Percentiles rank a stretch among this genome's conserved stretches.
Evolutionary conservation across 352 stramenopile species (phyloP).

Genomic region (Globisporangium yorkense): DNA sequence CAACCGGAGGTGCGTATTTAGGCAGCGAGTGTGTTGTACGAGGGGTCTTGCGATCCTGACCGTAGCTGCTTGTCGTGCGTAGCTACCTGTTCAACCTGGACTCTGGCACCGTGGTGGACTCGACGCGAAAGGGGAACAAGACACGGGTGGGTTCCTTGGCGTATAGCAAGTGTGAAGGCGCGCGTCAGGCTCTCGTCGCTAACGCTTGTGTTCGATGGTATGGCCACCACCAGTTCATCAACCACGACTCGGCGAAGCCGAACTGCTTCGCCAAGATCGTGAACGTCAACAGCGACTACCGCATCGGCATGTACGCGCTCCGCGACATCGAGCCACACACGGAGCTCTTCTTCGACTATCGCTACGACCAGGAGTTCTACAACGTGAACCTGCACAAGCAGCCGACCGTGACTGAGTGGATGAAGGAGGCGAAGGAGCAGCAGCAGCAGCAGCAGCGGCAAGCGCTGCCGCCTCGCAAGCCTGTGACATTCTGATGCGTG

Average conservation of each 20-base stretch:
- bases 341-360: slow-evolving; percentile 87
- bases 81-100: slow-evolving; percentile 94
- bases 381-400: slow-evolving; percentile 54
- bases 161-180: not conserved
- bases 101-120: slow-evolving; percentile 90
- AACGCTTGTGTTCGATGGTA: not conserved
- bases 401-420: slow-evolving; percentile 59
- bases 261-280: slow-evolving; percentile 90
- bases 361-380: slow-evolving; percentile 68
- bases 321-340: slow-evolving; percentile 85
- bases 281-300: slow-evolving; percentile 89
- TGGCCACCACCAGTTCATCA: slow-evolving; percentile 69
- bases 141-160: slow-evolving; percentile 44
- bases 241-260: slow-evolving; percentile 71
- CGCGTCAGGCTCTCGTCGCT: not conserved
- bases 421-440: slow-evolving; percentile 32
- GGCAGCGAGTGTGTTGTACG: not conserved
- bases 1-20: slow-evolving; percentile 52
- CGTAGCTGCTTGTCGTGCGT: not conserved
- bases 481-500: slow-evolving; percentile 1
- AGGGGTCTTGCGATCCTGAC: not conserved
- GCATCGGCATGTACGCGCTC: slow-evolving; percentile 91
- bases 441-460: not conserved
- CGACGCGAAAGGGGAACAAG: slow-evolving; percentile 94
- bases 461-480: slow-evolving; percentile 1